Conservation (phyloP, 257 asterid genomes). For the Solanum pimpinellifolium region DNA sequence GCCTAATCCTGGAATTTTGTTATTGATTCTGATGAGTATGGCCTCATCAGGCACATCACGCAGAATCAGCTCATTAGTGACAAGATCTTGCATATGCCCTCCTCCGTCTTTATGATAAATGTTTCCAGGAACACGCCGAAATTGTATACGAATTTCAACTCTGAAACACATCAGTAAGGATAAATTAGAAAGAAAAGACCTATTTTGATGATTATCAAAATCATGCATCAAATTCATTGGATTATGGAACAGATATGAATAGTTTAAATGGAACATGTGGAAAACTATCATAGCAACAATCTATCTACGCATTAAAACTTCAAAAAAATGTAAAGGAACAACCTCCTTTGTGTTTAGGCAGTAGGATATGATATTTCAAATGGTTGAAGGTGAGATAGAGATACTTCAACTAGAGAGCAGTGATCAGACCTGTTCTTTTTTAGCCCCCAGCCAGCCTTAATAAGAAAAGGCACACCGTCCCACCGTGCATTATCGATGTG, state of each 20-base stretch:
- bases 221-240: background rate
- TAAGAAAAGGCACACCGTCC: slow-evolving; percentile 44
- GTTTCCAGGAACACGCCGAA: slow-evolving; percentile 38
- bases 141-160: slow-evolving; percentile 34
- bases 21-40: slow-evolving; percentile 30
- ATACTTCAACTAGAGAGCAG: background rate
- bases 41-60: slow-evolving; percentile 40
- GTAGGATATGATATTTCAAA: background rate
- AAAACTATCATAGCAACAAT: background rate
- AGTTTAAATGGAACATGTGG: background rate
- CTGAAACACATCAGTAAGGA: slow-evolving; percentile 7
- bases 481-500: slow-evolving; percentile 42
- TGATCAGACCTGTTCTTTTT: slow-evolving; percentile 15
- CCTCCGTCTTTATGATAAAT: slow-evolving; percentile 14
- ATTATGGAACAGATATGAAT: background rate
- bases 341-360: background rate
- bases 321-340: background rate
- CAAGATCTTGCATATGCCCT: slow-evolving; percentile 6
- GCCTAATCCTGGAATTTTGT: slow-evolving; percentile 43
- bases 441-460: slow-evolving; percentile 41
- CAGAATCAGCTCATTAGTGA: slow-evolving; percentile 33
- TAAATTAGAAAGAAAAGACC: background rate
- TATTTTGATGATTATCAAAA: background rate
- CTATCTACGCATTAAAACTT: background rate
- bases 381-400: background rate